Evolutionary conservation across 257 asterid species (phyloP).

Genomic region (Eustoma russellianum): DNA sequence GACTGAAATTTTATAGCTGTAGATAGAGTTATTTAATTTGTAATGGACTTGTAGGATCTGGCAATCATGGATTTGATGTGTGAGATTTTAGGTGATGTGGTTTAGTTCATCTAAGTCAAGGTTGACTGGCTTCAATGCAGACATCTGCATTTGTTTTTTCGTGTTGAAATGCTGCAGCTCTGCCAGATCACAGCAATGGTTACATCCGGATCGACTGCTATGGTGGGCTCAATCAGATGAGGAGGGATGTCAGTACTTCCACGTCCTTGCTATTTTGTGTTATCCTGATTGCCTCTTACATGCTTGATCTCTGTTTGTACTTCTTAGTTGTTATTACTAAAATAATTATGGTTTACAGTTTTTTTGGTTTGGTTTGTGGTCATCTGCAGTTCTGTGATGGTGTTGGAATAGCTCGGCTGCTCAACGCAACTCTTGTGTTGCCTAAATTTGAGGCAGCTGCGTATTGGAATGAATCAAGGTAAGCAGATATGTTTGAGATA

Average conservation of each 20-base stretch:
- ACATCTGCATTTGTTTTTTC: slow-evolving; percentile 81
- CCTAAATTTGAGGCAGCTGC: slow-evolving; percentile 97
- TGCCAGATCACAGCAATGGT: slow-evolving; percentile 72
- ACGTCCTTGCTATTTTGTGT: slow-evolving; percentile 4
- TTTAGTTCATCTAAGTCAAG: slow-evolving; percentile 34
- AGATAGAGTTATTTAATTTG: neutral
- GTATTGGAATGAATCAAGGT: slow-evolving; percentile 98
- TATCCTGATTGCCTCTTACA: too few species aligned
- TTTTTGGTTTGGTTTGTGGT: neutral
- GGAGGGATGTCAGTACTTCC: slow-evolving; percentile 80
- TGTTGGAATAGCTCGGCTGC: slow-evolving; percentile 90
- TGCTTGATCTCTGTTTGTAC: neutral
- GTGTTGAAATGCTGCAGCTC: slow-evolving; percentile 97
- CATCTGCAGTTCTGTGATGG: slow-evolving; percentile 88
- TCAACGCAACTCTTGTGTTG: slow-evolving; percentile 90
- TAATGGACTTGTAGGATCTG: too few species aligned
- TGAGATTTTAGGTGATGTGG: slow-evolving; percentile 1
- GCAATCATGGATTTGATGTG: slow-evolving; percentile 1
- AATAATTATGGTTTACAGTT: neutral
- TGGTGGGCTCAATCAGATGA: slow-evolving; percentile 99
- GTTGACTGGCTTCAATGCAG: slow-evolving; percentile 78
- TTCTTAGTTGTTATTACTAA: slow-evolving; percentile 3
- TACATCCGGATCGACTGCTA: slow-evolving; percentile 94
- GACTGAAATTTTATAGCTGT: neutral
- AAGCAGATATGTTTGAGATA: neutral